Percentiles rank a stretch among this genome's conserved stretches.
phyloP scores from a whole-genome alignment of 129 eudicot species.

The Centrapalus pauciflorus region DNA sequence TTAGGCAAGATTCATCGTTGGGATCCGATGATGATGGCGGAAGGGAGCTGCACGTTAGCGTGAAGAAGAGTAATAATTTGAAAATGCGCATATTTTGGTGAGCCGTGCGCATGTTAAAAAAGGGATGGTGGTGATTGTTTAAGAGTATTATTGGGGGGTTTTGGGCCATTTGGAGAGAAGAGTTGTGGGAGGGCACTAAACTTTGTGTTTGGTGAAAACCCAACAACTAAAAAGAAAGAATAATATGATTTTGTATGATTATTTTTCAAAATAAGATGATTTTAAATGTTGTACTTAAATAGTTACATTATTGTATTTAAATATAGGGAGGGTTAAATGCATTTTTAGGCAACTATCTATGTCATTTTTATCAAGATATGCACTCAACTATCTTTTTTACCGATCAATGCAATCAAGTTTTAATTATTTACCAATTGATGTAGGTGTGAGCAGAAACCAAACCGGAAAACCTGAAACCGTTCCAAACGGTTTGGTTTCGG shows the following conservation, averaged over 20 bases:
- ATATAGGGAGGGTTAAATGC: no score
- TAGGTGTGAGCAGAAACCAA: no score
- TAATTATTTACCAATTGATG: no score
- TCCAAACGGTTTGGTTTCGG: no score
- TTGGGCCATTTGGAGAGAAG: conserved; percentile 2
- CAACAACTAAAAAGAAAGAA: neutral
- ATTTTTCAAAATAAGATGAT: neutral
- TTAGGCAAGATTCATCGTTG: conserved; percentile 56
- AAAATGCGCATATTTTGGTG: conserved; percentile 5
- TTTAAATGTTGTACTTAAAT: no score
- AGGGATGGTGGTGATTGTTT: conserved; percentile 10
- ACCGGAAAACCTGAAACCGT: no score
- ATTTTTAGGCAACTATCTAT: no score
- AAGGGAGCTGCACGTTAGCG: conserved; percentile 27
- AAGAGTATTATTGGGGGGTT: neutral
- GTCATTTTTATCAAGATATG: no score
- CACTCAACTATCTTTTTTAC: no score
- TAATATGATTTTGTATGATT: neutral
- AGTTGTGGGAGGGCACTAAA: conserved; percentile 14
- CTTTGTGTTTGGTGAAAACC: conserved; percentile 28
- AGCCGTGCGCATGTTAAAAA: conserved; percentile 17
- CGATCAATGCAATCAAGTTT: no score
- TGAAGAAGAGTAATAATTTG: neutral
- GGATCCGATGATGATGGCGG: conserved; percentile 49
- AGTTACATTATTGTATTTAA: no score